phyloP scores from a whole-genome alignment of 345 rosid species.

The Limnanthes douglasii region DNA sequence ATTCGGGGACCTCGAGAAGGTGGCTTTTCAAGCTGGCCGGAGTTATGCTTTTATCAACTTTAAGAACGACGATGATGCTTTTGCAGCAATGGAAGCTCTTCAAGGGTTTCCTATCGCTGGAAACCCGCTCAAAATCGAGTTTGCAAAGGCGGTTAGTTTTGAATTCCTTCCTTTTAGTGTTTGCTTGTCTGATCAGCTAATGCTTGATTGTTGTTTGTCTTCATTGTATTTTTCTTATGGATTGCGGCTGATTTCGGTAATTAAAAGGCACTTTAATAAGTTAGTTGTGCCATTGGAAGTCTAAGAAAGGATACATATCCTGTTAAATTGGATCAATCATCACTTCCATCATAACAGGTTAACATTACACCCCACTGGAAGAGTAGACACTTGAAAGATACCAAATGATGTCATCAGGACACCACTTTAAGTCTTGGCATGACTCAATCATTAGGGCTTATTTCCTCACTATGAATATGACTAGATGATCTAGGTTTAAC shows the following conservation, averaged over 20 bases:
- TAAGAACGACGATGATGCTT: conserved; percentile 48
- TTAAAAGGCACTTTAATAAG: neutral
- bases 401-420: too few relatives aligned
- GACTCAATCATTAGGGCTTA: too few relatives aligned
- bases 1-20: conserved; percentile 69
- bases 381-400: too few relatives aligned
- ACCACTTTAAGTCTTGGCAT: too few relatives aligned
- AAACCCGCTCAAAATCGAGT: conserved; percentile 83
- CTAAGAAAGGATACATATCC: neutral
- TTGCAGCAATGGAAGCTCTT: conserved; percentile 53
- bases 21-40: conserved; percentile 72
- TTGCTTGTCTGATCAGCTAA: neutral
- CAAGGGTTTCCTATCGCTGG: conserved; percentile 69
- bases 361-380: too few relatives aligned
- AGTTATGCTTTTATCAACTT: conserved; percentile 78
- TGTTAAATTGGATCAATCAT: too few relatives aligned
- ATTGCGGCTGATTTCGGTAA: too few relatives aligned
- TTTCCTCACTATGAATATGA: too few relatives aligned
- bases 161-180: conserved; percentile 14
- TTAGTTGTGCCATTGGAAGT: neutral
- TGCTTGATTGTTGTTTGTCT: conserved; percentile 6
- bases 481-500: too few relatives aligned
- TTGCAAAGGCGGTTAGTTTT: conserved; percentile 97
- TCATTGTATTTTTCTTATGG: conserved; percentile 3
- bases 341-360: too few relatives aligned